Evolutionary conservation across 345 rosid genomes (phyloP).

Genomic region (Isatis tinctoria): DNA sequence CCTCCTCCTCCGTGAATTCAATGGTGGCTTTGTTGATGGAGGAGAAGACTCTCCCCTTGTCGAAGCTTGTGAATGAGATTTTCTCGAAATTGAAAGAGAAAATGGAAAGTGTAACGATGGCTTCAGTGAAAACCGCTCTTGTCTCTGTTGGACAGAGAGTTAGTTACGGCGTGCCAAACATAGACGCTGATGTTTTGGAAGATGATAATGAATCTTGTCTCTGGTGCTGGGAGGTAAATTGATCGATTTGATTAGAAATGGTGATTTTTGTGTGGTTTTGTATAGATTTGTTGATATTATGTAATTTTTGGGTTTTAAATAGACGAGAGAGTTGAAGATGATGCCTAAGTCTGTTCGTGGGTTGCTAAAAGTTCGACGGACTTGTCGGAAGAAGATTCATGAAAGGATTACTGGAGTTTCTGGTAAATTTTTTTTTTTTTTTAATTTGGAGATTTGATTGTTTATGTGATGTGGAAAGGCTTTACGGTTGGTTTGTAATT

Average conservation of each 20-base stretch:
- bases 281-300: neutral
- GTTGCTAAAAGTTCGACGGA: constrained; percentile 56
- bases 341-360: constrained; percentile 59
- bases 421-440: constrained; percentile 34
- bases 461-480: neutral
- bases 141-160: constrained; percentile 75
- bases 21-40: constrained; percentile 66
- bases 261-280: no score
- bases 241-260: no score
- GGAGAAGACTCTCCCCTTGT: constrained; percentile 61
- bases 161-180: constrained; percentile 60
- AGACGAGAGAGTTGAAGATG: constrained; percentile 78
- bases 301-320: neutral
- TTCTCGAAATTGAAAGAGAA: constrained; percentile 36
- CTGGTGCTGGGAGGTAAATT: constrained; percentile 93
- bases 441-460: neutral
- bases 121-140: constrained; percentile 57
- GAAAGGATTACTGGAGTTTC: constrained; percentile 77
- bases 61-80: constrained; percentile 59
- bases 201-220: constrained; percentile 58
- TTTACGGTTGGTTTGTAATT: constrained; percentile 27
- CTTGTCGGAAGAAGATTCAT: constrained; percentile 71
- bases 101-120: constrained; percentile 30
- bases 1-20: constrained; percentile 38
- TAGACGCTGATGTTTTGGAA: constrained; percentile 82